Base-by-base conservation (phyloP, 2,329 filamentous ascomycete genomes). In the Phialocephala sp. region DNA sequence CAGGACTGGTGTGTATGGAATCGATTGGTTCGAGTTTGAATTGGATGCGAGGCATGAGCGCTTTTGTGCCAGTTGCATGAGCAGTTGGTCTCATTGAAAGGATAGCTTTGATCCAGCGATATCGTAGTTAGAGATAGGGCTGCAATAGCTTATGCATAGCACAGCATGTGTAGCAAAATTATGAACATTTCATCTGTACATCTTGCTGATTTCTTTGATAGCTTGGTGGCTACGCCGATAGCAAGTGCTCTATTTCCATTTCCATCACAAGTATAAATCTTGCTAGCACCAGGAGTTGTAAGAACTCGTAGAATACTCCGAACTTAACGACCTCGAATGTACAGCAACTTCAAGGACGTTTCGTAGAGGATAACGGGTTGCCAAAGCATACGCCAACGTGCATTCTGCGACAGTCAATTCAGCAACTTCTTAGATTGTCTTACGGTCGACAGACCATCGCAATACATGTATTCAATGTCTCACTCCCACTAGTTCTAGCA, bases 131-230 rank as follows among this genome's bases (percentile, higher is more conserved):
- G 50, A 54, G 12, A 15, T 20, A 6, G 6, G 50, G 50, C 50
- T 54, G 50, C 50, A 54, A 54, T 18, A 54, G 50, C 50, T 12
- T 41, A 14, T 8, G 36, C 36, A 39, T 14, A 41, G 37, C 9
- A 4, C 9, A 41, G 37, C 6, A 32, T 32, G 27, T 32, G 27
- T 32, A 32, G 45, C 15, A 50, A 11, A 54, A 15, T 35, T n/a
- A 54, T 54, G 50, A 54, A 54, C 27, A 54, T 54, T 54, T 54
- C 50, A 54, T 54, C 50, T 54, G 50, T 54, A 54, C 27, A 32
- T 27, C 22, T 22, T 20, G 22, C 6, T 32, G 27, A 3, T 6
- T 47, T 47, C n/a, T 47, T 47, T 8, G 6, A 2, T 47, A 4
- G 18, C 20, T 47, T 22, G 15, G 15, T 2, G n/a, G n/a, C 8